Percentiles rank a stretch among this genome's conserved stretches.
Evolutionary conservation across 2,329 filamentous ascomycete species (phyloP).

Genomic region (Aspergillus fructus): DNA sequence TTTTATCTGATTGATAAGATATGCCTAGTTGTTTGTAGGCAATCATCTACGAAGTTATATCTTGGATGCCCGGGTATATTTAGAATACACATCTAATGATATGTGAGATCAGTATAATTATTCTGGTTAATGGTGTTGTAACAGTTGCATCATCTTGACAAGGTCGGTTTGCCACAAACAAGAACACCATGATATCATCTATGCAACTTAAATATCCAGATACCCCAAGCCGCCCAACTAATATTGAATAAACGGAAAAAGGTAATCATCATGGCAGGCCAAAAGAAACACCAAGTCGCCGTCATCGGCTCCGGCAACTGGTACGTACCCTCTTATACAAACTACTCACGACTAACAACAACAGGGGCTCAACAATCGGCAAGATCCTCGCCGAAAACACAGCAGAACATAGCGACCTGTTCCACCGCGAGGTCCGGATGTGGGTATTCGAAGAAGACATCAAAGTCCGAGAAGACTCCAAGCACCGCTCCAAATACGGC

Average conservation of each 20-base stretch:
- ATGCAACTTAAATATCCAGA: too few relatives aligned
- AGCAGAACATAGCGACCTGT: constrained; percentile 83
- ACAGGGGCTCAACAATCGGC: constrained; percentile 88
- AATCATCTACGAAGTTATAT: too few relatives aligned
- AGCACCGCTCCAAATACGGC: constrained; percentile 64
- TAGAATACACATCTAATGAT: too few relatives aligned
- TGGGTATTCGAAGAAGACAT: constrained; percentile 65
- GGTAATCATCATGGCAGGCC: not conserved
- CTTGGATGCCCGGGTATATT: too few relatives aligned
- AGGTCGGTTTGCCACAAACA: too few relatives aligned
- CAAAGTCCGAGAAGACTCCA: constrained; percentile 72
- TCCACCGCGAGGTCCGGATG: constrained; percentile 62
- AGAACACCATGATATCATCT: too few relatives aligned
- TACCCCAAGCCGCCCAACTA: too few relatives aligned
- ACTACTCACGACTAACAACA: not conserved
- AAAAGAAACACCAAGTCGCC: constrained; percentile 45
- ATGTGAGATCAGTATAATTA: too few relatives aligned
- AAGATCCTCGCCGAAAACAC: constrained; percentile 95
- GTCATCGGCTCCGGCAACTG: constrained; percentile 94
- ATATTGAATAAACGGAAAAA: not conserved
- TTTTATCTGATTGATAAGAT: too few relatives aligned
- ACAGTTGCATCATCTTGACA: too few relatives aligned
- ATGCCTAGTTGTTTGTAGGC: too few relatives aligned
- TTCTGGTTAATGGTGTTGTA: too few relatives aligned
- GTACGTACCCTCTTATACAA: constrained; percentile 44